Percentiles rank a stretch among this genome's conserved stretches.
Evolutionary conservation across 2,329 filamentous ascomycete genomes (phyloP).

Genomic region (Periglandula ipomoeae): DNA sequence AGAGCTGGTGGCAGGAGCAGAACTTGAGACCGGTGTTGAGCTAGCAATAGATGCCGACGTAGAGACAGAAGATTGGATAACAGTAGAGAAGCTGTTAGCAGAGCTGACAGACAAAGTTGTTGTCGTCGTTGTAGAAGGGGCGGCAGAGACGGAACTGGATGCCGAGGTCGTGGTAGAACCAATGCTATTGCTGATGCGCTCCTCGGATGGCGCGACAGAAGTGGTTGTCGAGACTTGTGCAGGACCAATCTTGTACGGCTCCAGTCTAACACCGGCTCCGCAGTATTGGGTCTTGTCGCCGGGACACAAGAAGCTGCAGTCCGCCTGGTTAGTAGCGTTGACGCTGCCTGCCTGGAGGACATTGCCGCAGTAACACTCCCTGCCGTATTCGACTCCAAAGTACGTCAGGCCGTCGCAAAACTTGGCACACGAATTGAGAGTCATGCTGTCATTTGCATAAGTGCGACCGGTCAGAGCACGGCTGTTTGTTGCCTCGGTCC

Average conservation of each 20-base stretch:
- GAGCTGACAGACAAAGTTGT: slow-evolving; percentile 2
- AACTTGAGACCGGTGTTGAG: slow-evolving; percentile 1
- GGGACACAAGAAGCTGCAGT: slow-evolving; percentile 26
- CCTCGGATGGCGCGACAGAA: neutral
- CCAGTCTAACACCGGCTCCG: slow-evolving; percentile 22
- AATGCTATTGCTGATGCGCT: neutral
- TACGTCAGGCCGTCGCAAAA: slow-evolving; percentile 24
- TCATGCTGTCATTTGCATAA: slow-evolving; percentile 23
- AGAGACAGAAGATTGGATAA: neutral
- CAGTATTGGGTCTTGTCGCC: slow-evolving; percentile 23
- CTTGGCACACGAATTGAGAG: slow-evolving; percentile 22
- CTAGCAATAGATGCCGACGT: slow-evolving; percentile 3
- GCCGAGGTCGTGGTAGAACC: neutral
- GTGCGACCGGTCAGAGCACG: slow-evolving; percentile 21
- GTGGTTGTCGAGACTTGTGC: slow-evolving; percentile 10
- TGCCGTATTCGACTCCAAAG: slow-evolving; percentile 28
- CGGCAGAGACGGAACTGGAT: neutral
- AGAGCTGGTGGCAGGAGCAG: neutral
- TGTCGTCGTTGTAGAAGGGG: neutral
- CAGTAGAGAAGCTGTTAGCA: neutral
- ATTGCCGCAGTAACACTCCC: slow-evolving; percentile 29
- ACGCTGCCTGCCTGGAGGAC: slow-evolving; percentile 18
- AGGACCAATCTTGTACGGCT: slow-evolving; percentile 23
- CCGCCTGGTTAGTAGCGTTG: slow-evolving; percentile 19
- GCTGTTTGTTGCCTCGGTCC: slow-evolving; percentile 21